These are phyloP conservation scores for Alternaria hordeiaustralica DNA, from an alignment of 2,329 filamentous ascomycete species.

Conservation along the genomic window DNA sequence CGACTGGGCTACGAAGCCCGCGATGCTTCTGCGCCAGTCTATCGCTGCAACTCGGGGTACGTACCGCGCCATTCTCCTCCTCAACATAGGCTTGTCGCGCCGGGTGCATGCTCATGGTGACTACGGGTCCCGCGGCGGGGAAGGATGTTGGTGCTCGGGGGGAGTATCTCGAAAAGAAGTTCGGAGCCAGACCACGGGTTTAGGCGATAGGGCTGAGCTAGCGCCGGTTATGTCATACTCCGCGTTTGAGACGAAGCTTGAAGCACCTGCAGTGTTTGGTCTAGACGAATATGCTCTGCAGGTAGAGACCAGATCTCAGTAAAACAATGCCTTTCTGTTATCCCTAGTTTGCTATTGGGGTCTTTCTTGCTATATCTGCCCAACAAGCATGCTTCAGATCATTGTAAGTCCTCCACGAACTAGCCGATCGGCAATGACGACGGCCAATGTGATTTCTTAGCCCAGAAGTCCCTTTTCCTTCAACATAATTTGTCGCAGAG, in stretches of 20 bases:
- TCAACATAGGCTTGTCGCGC: slow-evolving; percentile 93
- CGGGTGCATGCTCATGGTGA: slow-evolving; percentile 72
- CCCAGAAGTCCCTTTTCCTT: slow-evolving; percentile 34
- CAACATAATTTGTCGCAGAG: slow-evolving; percentile 28
- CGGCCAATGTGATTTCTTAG: slow-evolving; percentile 39
- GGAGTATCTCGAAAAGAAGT: slow-evolving; percentile 26
- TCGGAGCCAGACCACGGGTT: slow-evolving; percentile 22
- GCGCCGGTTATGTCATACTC: slow-evolving; percentile 35
- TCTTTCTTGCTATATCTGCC: not conserved
- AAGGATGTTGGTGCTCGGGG: slow-evolving; percentile 17
- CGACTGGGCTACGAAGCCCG: slow-evolving; percentile 5
- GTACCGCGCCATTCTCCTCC: slow-evolving; percentile 74
- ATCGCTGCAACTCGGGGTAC: slow-evolving; percentile 29
- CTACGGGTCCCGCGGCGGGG: slow-evolving; percentile 18
- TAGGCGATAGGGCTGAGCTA: slow-evolving; percentile 38
- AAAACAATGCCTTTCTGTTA: not conserved
- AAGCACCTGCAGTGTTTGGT: slow-evolving; percentile 16
- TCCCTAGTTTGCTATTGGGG: not conserved
- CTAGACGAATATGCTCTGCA: slow-evolving; percentile 1
- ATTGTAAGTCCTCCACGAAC: slow-evolving; percentile 31
- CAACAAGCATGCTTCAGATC: slow-evolving; percentile 23
- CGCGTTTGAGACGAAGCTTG: slow-evolving; percentile 19
- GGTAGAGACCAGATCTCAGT: slow-evolving; percentile 18
- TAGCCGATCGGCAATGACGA: slow-evolving; percentile 42
- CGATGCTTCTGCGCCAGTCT: slow-evolving; percentile 30